Base-by-base conservation (phyloP, 225 moss, liverwort and hornwort species). In the Takakia lepidozioides region DNA sequence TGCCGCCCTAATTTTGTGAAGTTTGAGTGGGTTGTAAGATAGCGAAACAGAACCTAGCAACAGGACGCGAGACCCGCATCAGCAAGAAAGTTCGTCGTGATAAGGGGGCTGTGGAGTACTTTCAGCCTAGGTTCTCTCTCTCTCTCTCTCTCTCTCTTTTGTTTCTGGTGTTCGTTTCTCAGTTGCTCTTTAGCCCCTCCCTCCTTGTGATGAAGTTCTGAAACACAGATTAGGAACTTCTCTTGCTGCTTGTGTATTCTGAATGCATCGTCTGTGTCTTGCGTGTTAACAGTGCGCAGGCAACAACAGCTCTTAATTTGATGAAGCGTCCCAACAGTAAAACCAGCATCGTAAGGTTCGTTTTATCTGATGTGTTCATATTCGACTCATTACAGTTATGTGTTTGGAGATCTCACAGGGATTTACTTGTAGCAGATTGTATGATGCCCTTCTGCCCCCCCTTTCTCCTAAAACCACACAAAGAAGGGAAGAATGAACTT, bases 301-400 rank as follows among this genome's bases (percentile, higher is more conserved):
- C 73, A 8, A 79, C 79, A 3, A 62, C 58, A 49, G 69, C 79
- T 37, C 61, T 79, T 21, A 79, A 74, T 38, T 48, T 79, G 19
- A 79, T 79, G 79, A 62, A 73, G 46, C 60, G 73, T n/a, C 79
- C 79, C 35, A 79, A 70, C 59, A 79, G 69, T 42, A 79, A 79
- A 43, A 74, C 70, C 54, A 79, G 79, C 55, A 66, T 74, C 5
- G 62, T 74, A 49, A 79, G 79, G 79, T 73, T 54, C 25, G 21
- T 39, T 25, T 17, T n/a, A n/a, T n/a, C n/a, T n/a, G n/a, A n/a
- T n/a, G n/a, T n/a, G n/a, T n/a, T n/a, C n/a, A n/a, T n/a, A n/a
- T n/a, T n/a, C n/a, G n/a, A n/a, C n/a, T n/a, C n/a, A n/a, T n/a
- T n/a, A n/a, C n/a, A n/a, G n/a, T n/a, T n/a, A n/a, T n/a, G n/a